Evolutionary conservation across 1,139 yeast species (phyloP).

Genomic region (Kazachstania sp.): DNA sequence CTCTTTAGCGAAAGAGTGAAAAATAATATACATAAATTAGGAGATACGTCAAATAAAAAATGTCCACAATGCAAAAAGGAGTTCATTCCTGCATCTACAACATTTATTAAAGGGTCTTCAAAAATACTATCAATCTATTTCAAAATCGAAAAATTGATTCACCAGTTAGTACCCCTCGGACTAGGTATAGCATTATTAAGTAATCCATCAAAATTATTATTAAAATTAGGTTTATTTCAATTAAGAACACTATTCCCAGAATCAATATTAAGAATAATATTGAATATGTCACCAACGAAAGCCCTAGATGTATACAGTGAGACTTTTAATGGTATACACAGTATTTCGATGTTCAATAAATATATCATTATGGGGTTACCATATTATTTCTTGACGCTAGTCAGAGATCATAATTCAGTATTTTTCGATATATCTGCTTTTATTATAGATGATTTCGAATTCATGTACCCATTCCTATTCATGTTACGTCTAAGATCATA

Average conservation of each 20-base stretch:
- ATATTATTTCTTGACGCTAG: constrained; percentile 1
- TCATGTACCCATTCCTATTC: constrained; percentile 6
- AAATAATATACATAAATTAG: not conserved
- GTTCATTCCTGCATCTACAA: constrained; percentile 1
- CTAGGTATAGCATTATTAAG: constrained; percentile 5
- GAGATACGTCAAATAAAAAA: not conserved
- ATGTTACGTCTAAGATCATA: constrained; percentile 1
- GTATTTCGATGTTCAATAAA: constrained; percentile 15
- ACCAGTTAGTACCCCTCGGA: constrained; percentile 5
- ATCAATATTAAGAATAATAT: constrained; percentile 29
- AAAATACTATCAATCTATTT: constrained; percentile 2
- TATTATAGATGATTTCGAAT: constrained; percentile 2
- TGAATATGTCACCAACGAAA: constrained; percentile 29
- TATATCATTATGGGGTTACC: constrained; percentile 13
- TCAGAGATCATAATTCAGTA: not conserved
- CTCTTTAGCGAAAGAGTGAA: not conserved
- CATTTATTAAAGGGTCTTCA: constrained; percentile 1
- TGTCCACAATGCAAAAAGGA: constrained; percentile 18
- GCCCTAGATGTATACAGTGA: constrained; percentile 16
- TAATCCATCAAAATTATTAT: constrained; percentile 10
- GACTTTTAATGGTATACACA: constrained; percentile 10
- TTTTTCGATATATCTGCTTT: not conserved
- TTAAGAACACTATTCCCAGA: constrained; percentile 26
- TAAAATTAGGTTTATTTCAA: constrained; percentile 15
- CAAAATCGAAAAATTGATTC: constrained; percentile 5